Conservation (phyloP, 164 flowering plant species). For the Platanus orientalis region DNA sequence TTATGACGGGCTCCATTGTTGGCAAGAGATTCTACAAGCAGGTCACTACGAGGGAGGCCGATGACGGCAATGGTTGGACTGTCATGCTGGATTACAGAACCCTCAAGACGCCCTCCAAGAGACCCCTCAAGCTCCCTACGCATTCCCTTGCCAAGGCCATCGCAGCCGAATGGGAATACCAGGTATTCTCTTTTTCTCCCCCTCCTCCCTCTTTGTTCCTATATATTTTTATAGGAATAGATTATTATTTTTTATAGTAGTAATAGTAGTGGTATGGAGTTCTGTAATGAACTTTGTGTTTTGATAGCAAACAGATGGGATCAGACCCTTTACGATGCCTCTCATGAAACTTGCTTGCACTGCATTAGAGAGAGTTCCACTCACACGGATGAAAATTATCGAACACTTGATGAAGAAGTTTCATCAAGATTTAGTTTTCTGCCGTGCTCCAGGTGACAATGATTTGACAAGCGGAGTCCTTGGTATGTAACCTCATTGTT, state of each 20-base stretch:
- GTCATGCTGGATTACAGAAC: slow-evolving; percentile 97
- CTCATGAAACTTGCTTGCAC: slow-evolving; percentile 95
- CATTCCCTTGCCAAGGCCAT: slow-evolving; percentile 80
- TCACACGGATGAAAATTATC: slow-evolving; percentile 66
- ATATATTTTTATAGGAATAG: not conserved
- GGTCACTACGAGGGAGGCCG: slow-evolving; percentile 75
- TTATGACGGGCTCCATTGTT: slow-evolving; percentile 92
- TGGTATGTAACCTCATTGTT: slow-evolving; percentile 38
- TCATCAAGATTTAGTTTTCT: slow-evolving; percentile 87
- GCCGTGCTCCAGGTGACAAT: slow-evolving; percentile 73
- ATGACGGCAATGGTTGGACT: slow-evolving; percentile 84
- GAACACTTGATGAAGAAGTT: slow-evolving; percentile 65
- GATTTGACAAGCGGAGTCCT: slow-evolving; percentile 49
- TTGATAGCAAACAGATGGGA: slow-evolving; percentile 86
- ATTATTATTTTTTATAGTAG: too few relatives aligned
- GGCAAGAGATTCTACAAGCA: slow-evolving; percentile 81
- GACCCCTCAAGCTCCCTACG: slow-evolving; percentile 75
- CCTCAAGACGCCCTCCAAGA: slow-evolving; percentile 80
- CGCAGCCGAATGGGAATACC: slow-evolving; percentile 97
- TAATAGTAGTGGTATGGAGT: too few relatives aligned
- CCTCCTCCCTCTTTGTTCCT: not conserved
- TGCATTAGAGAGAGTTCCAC: slow-evolving; percentile 93
- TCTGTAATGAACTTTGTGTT: slow-evolving; percentile 15
- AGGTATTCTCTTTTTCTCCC: slow-evolving; percentile 43
- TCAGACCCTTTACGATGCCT: slow-evolving; percentile 96